phyloP scores from a whole-genome alignment of 306 rosid species.

The Erythrophleum fordii region DNA sequence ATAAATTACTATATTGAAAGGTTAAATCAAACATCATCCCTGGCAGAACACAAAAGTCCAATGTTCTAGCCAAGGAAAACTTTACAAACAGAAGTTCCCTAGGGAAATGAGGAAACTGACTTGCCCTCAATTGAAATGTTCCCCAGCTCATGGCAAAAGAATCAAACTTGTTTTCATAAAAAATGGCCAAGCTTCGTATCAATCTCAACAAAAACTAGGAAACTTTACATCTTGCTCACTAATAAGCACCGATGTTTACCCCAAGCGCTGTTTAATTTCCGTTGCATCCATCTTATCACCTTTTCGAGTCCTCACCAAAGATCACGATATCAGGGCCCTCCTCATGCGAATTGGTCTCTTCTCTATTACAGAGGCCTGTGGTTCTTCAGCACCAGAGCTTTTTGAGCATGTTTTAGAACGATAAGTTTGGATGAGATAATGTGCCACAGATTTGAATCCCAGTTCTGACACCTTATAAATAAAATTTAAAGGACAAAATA shows the following conservation, averaged over 20 bases:
- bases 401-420: conserved; percentile 24
- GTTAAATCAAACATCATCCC: not conserved
- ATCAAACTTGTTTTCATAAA: conserved; percentile 2
- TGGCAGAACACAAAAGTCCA: not conserved
- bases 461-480: conserved; percentile 41
- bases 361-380: conserved; percentile 19
- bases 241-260: conserved; percentile 5
- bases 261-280: not conserved
- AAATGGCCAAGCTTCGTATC: conserved; percentile 18
- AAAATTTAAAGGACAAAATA: conserved; percentile 10
- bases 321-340: not conserved
- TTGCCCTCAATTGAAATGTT: not conserved
- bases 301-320: not conserved
- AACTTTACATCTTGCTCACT: not conserved
- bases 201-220: conserved; percentile 4
- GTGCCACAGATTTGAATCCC: conserved; percentile 63
- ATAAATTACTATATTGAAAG: not conserved
- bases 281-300: not conserved
- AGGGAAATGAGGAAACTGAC: not conserved
- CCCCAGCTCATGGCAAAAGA: conserved; percentile 22
- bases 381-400: conserved; percentile 31
- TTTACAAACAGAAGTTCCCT: not conserved
- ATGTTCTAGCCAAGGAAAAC: not conserved
- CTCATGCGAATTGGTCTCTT: not conserved
- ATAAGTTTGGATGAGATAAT: conserved; percentile 51